A percentile compares a stretch with the other conserved stretches of the same genome.
Evolutionary conservation across 2,329 filamentous ascomycete species (phyloP).

Genomic region (Alternaria angustiovoidea): DNA sequence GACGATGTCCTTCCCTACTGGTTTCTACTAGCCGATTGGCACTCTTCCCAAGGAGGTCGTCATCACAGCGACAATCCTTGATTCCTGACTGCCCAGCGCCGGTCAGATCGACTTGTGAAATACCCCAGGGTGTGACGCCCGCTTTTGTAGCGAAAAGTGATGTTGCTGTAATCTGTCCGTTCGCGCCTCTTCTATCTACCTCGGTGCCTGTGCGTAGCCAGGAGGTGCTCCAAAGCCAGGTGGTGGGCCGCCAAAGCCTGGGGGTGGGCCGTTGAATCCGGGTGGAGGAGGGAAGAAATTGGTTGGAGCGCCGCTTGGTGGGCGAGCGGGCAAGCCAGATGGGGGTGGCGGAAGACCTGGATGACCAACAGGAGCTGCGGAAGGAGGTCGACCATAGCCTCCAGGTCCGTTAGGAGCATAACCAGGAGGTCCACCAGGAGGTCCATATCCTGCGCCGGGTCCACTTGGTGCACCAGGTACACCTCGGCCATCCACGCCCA

Average conservation of each 20-base stretch:
- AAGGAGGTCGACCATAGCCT: slow-evolving; percentile 32
- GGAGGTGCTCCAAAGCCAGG: slow-evolving; percentile 25
- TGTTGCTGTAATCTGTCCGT: background rate
- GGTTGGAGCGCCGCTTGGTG: slow-evolving; percentile 71
- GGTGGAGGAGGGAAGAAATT: slow-evolving; percentile 41
- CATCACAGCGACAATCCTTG: background rate
- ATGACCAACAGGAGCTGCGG: slow-evolving; percentile 31
- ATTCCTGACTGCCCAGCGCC: background rate
- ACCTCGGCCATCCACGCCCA: slow-evolving; percentile 48
- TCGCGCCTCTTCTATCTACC: slow-evolving; percentile 8
- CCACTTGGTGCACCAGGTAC: slow-evolving; percentile 50
- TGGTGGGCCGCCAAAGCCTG: slow-evolving; percentile 33
- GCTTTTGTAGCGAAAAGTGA: background rate
- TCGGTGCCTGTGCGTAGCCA: slow-evolving; percentile 20
- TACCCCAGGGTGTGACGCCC: background rate
- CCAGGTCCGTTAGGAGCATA: slow-evolving; percentile 29
- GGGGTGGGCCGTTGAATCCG: slow-evolving; percentile 31
- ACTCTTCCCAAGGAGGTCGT: background rate
- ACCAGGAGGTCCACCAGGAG: slow-evolving; percentile 53
- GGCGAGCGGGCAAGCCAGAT: slow-evolving; percentile 69
- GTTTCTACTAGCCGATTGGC: background rate
- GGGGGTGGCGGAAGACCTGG: slow-evolving; percentile 67
- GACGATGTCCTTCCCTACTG: background rate
- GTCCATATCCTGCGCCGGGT: slow-evolving; percentile 48
- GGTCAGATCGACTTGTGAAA: background rate